phyloP scores from a whole-genome alignment of 1,284 basidiomycete genomes.

The Pyrrhoderma lamaoense region DNA sequence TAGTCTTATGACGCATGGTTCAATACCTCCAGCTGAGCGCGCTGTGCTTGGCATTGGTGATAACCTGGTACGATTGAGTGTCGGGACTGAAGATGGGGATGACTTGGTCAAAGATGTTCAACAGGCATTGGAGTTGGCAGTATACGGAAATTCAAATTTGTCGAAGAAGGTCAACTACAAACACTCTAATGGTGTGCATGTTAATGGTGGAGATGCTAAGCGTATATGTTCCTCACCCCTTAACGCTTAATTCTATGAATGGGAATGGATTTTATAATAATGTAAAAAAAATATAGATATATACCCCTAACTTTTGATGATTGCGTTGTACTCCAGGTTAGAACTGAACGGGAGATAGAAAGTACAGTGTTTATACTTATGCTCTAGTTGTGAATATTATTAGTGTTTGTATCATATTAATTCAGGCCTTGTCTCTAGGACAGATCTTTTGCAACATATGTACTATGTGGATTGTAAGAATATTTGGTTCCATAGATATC shows the following conservation, averaged over 20 bases:
- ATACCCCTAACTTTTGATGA: too few species aligned
- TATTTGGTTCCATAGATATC: too few species aligned
- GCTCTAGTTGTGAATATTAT: too few species aligned
- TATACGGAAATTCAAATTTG: conserved; percentile 14
- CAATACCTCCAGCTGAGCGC: conserved; percentile 67
- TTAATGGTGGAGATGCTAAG: not conserved
- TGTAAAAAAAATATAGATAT: too few species aligned
- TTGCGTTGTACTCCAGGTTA: too few species aligned
- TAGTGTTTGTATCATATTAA: too few species aligned
- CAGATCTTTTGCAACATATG: too few species aligned
- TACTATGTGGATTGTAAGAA: too few species aligned
- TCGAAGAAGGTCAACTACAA: not conserved
- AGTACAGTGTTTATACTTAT: too few species aligned
- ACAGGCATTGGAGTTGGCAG: conserved; percentile 54
- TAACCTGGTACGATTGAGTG: conserved; percentile 75
- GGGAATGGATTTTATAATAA: too few species aligned
- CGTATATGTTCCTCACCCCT: conserved; percentile 5
- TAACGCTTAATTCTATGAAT: not conserved
- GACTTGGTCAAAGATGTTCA: conserved; percentile 75
- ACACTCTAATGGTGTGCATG: not conserved
- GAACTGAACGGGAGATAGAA: too few species aligned
- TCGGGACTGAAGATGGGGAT: conserved; percentile 84
- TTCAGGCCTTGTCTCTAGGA: too few species aligned
- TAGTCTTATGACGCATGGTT: conserved; percentile 79
- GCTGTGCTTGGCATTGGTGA: conserved; percentile 71